These are phyloP conservation scores for Priceomyces melissophilus DNA, from an alignment of 805 yeast species.

Conservation along the genomic window DNA sequence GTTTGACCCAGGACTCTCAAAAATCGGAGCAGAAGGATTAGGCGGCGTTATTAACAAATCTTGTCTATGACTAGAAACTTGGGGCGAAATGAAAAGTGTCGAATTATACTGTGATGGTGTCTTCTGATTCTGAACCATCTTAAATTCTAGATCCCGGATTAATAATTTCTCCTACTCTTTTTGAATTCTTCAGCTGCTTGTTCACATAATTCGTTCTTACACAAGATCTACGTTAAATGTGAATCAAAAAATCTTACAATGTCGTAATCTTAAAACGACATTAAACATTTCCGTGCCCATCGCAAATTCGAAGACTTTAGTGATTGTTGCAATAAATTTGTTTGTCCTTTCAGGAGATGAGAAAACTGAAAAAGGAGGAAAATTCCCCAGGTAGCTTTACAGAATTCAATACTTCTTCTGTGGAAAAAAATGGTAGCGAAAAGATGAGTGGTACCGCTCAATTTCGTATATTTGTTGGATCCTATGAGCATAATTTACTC, in stretches of 20 bases:
- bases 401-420: background rate
- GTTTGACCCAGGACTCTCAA: slow-evolving; percentile 42
- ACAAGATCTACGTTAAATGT: too few species aligned
- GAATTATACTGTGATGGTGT: slow-evolving; percentile 63
- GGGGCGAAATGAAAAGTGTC: slow-evolving; percentile 70
- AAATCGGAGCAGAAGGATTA: slow-evolving; percentile 39
- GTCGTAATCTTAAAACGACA: too few species aligned
- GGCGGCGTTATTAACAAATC: slow-evolving; percentile 48
- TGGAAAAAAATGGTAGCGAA: slow-evolving; percentile 6
- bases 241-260: too few species aligned
- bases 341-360: too few species aligned
- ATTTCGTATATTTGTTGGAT: slow-evolving; percentile 87
- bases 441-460: slow-evolving; percentile 19
- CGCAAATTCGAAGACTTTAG: too few species aligned
- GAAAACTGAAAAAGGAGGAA: too few species aligned
- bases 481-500: slow-evolving; percentile 88
- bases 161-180: too few species aligned
- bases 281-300: too few species aligned
- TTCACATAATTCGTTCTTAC: too few species aligned
- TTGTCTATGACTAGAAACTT: slow-evolving; percentile 42
- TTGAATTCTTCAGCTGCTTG: too few species aligned
- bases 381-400: too few species aligned
- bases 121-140: slow-evolving; percentile 23
- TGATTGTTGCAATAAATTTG: too few species aligned
- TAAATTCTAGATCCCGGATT: background rate